Percentiles rank a stretch among this genome's conserved stretches.
Conservation (phyloP, 345 rosid species). For the Trapa bicornis region DNA sequence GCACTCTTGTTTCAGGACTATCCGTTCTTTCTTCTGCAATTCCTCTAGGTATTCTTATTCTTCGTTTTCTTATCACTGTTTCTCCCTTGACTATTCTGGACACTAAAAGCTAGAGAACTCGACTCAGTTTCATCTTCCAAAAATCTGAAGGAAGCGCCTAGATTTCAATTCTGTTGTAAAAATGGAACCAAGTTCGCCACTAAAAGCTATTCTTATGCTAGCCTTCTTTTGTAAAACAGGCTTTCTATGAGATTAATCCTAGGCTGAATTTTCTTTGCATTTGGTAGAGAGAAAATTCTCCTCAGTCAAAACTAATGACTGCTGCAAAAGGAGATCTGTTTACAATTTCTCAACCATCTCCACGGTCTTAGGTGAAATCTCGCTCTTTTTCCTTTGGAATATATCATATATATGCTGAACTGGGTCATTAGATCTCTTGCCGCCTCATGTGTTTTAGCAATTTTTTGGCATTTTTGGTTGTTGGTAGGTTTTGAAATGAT, state of each 20-base stretch:
- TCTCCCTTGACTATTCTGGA: background rate
- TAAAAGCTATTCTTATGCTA: background rate
- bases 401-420: too few relatives aligned
- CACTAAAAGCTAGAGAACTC: background rate
- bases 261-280: background rate
- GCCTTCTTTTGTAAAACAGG: background rate
- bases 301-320: background rate
- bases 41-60: background rate
- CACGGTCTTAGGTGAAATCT: background rate
- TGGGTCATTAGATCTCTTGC: background rate
- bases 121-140: background rate
- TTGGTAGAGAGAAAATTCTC: background rate
- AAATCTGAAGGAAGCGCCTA: background rate
- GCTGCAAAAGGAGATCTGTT: background rate
- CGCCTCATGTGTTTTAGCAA: background rate
- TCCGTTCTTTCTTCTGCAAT: background rate
- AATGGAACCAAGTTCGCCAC: background rate
- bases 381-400: too few relatives aligned
- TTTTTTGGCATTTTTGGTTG: background rate
- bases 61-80: background rate
- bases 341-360: background rate
- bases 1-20: background rate
- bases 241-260: background rate
- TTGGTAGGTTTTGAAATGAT: conserved; percentile 18
- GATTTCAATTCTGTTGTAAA: background rate